Conservation (phyloP, 768 basidiomycete species). For the Suillus decipiens region DNA sequence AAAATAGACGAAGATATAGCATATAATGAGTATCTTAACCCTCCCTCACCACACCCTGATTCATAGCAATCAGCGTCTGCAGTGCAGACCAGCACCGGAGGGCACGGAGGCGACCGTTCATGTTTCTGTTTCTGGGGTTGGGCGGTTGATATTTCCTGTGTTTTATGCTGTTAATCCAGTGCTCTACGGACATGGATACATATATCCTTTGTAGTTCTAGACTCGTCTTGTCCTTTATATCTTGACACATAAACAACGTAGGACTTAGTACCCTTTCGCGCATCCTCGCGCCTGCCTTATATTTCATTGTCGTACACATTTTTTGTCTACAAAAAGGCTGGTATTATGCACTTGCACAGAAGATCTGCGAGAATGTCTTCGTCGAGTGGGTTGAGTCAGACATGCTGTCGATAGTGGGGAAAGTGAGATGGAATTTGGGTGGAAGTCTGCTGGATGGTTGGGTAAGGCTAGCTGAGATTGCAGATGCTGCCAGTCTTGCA, state of each 20-base stretch:
- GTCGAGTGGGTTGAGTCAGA: background rate
- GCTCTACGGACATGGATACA: background rate
- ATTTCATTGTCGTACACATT: background rate
- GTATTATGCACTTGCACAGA: background rate
- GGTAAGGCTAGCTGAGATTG: too few species aligned
- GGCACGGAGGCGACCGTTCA: background rate
- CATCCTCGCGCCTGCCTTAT: background rate
- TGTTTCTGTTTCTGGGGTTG: background rate
- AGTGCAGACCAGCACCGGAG: background rate
- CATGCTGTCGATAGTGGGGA: background rate
- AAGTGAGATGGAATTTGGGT: background rate
- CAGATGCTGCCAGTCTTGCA: background rate
- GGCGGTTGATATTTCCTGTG: background rate
- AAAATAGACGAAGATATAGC: background rate
- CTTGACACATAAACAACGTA: background rate
- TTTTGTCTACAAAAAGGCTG: background rate
- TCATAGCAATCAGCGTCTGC: background rate
- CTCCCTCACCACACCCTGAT: background rate
- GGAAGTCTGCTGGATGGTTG: background rate
- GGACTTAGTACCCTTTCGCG: too few species aligned
- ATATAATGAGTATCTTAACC: background rate
- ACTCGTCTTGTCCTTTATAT: background rate
- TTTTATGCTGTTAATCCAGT: background rate
- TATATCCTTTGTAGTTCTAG: background rate
- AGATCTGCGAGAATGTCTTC: background rate